phyloP scores from a whole-genome alignment of 2,329 filamentous ascomycete genomes.

The Zymoseptoria crescenta region DNA sequence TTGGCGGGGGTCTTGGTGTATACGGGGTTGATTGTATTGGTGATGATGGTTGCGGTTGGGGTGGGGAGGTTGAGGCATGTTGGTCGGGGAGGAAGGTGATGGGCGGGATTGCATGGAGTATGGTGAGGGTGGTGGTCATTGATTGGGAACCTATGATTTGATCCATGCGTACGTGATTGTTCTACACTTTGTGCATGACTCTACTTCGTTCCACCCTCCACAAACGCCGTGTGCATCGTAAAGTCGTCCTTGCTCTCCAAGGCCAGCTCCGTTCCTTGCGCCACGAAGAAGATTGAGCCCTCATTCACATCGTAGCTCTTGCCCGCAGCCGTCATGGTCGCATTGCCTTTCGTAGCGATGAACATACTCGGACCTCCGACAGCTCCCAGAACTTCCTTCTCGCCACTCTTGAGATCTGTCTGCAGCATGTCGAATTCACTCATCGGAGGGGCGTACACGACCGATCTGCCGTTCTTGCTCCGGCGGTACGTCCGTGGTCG shows the following conservation, averaged over 20 bases:
- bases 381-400: slow-evolving; percentile 50
- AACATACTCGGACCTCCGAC: slow-evolving; percentile 56
- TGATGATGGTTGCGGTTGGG: neutral
- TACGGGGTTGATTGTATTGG: neutral
- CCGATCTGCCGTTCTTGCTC: slow-evolving; percentile 53
- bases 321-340: slow-evolving; percentile 48
- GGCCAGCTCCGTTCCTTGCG: slow-evolving; percentile 46
- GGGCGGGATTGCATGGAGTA: neutral
- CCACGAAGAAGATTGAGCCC: slow-evolving; percentile 61
- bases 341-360: slow-evolving; percentile 54
- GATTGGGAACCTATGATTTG: neutral
- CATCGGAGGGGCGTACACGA: slow-evolving; percentile 58
- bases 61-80: neutral
- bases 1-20: neutral
- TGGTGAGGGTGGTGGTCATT: neutral
- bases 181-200: neutral
- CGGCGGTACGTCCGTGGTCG: slow-evolving; percentile 42
- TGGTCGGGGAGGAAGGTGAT: neutral
- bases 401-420: slow-evolving; percentile 48
- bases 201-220: slow-evolving; percentile 25
- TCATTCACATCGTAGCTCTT: slow-evolving; percentile 48
- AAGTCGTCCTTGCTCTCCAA: slow-evolving; percentile 37
- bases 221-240: slow-evolving; percentile 43
- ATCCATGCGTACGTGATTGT: neutral
- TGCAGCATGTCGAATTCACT: slow-evolving; percentile 65